Percentiles rank a stretch among this genome's conserved stretches.
phyloP scores from a whole-genome alignment of 306 rosid species.

The Casuarina glauca region DNA sequence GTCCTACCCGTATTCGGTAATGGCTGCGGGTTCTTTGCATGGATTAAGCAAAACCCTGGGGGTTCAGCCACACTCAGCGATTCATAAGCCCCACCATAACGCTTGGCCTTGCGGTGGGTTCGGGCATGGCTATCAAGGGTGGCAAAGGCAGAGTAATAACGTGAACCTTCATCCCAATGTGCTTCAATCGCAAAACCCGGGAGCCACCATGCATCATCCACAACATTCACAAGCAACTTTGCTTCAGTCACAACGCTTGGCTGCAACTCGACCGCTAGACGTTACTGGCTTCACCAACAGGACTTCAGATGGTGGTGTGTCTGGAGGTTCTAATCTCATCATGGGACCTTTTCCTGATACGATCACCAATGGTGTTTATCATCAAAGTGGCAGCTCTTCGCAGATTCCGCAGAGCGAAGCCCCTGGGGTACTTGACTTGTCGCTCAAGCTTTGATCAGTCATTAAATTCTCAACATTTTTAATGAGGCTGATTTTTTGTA shows the following conservation, averaged over 20 bases:
- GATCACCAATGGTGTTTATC: background rate
- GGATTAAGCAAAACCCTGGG: background rate
- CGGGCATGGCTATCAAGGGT: background rate
- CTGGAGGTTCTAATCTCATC: background rate
- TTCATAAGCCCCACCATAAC: background rate
- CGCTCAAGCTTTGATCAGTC: conserved; percentile 7
- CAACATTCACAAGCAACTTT: too few species aligned
- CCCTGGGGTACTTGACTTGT: background rate
- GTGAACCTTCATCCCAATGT: too few species aligned
- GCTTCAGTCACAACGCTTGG: background rate
- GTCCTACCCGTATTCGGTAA: background rate
- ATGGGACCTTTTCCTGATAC: background rate
- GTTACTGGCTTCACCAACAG: background rate
- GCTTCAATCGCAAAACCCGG: too few species aligned
- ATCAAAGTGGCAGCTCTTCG: background rate
- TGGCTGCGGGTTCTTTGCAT: background rate
- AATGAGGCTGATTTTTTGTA: background rate
- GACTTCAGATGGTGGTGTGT: background rate
- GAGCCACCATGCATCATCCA: too few species aligned
- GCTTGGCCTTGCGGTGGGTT: background rate
- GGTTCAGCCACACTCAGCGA: background rate
- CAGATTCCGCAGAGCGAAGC: background rate
- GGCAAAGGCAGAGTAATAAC: background rate
- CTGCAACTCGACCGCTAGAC: background rate
- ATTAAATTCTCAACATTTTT: background rate